Evolutionary conservation across 257 asterid genomes (phyloP).

Genomic region (Apocynum venetum): DNA sequence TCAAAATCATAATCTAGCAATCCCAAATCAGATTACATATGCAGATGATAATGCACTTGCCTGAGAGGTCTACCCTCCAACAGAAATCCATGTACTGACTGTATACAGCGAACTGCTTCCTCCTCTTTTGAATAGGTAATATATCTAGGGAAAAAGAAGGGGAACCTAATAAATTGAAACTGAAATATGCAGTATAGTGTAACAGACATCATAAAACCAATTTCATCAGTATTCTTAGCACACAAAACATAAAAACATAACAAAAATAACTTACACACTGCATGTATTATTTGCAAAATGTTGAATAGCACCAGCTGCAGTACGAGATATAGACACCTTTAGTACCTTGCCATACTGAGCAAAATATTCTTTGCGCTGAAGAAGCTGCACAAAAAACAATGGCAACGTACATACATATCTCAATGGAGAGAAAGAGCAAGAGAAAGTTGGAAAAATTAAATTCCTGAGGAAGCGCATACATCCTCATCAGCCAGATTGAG

Average conservation of each 20-base stretch:
- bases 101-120: constrained; percentile 93
- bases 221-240: neutral
- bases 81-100: constrained; percentile 82
- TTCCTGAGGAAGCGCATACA: constrained; percentile 29
- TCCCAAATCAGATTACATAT: neutral
- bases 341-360: constrained; percentile 88
- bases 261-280: constrained; percentile 70
- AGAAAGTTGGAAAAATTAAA: neutral
- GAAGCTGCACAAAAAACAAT: constrained; percentile 54
- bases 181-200: neutral
- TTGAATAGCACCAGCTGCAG: constrained; percentile 86
- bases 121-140: constrained; percentile 87
- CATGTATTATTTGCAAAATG: constrained; percentile 86
- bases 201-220: neutral
- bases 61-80: constrained; percentile 78
- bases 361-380: constrained; percentile 76
- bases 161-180: neutral
- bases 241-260: neutral
- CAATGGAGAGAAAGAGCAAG: neutral
- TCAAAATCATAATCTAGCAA: constrained; percentile 19
- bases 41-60: constrained; percentile 32
- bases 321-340: constrained; percentile 93
- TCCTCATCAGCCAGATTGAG: constrained; percentile 88
- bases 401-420: neutral
- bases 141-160: constrained; percentile 44